Evolutionary conservation across 2,329 filamentous ascomycete genomes (phyloP).

Genomic region (Aureobasidium pullulans): DNA sequence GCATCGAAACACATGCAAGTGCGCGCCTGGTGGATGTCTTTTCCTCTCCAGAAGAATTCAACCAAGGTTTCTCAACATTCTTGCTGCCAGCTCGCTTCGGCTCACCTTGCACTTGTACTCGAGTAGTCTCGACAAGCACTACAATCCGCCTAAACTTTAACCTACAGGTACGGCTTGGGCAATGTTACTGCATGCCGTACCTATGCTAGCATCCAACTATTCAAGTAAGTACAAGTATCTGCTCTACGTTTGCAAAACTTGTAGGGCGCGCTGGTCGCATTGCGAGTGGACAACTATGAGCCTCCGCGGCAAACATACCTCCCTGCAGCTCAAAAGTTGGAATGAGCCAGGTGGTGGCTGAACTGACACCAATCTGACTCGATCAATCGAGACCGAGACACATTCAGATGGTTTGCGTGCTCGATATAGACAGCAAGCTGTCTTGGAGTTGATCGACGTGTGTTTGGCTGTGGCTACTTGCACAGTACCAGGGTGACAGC

Average conservation of each 20-base stretch:
- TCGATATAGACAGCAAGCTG: neutral
- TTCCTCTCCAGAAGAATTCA: neutral
- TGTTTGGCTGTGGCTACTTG: neutral
- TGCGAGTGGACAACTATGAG: neutral
- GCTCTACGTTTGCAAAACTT: too few species aligned
- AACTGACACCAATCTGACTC: neutral
- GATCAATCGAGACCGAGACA: neutral
- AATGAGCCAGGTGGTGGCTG: neutral
- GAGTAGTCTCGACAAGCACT: conserved; percentile 1
- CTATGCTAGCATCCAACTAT: neutral
- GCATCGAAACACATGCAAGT: conserved; percentile 5
- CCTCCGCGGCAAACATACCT: neutral
- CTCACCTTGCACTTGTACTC: conserved; percentile 5
- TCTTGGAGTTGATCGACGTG: neutral
- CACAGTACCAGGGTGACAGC: conserved; percentile 1
- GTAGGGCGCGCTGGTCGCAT: neutral
- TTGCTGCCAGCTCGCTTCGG: neutral
- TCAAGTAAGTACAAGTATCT: too few species aligned
- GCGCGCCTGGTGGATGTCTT: conserved; percentile 1
- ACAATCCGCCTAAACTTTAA: conserved; percentile 4
- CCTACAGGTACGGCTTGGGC: neutral
- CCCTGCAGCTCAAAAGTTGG: neutral
- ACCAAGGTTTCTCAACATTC: conserved; percentile 12
- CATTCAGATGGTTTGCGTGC: neutral
- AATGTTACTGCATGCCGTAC: neutral